These are phyloP conservation scores for Gigaspora rosea DNA, from an alignment of 192 early-diverging fungal species.

Conservation along the genomic window DNA sequence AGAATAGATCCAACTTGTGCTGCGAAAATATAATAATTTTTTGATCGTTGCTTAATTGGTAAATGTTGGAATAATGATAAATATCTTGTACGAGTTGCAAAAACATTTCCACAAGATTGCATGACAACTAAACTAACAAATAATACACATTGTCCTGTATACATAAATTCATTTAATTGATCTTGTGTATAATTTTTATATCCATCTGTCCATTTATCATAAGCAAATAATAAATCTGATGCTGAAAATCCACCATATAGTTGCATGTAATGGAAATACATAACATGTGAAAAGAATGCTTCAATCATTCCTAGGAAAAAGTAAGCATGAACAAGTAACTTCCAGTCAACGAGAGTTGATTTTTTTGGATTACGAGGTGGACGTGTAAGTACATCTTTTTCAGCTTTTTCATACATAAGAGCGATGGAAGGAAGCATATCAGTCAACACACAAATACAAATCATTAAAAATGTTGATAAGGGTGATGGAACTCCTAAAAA, in stretches of 20 bases:
- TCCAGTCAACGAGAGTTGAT: conserved; percentile 66
- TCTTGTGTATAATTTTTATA: conserved; percentile 31
- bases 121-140: neutral
- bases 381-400: conserved; percentile 69
- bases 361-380: conserved; percentile 70
- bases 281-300: conserved; percentile 63
- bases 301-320: conserved; percentile 74
- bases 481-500: conserved; percentile 81
- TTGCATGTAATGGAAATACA: conserved; percentile 73
- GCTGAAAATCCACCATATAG: conserved; percentile 57
- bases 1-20: neutral
- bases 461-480: conserved; percentile 78
- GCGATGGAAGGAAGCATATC: conserved; percentile 65
- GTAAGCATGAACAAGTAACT: conserved; percentile 76
- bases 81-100: neutral
- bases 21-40: no score
- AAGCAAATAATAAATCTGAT: conserved; percentile 39
- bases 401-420: conserved; percentile 77
- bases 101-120: neutral
- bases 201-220: conserved; percentile 36
- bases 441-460: conserved; percentile 65
- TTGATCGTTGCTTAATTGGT: no score
- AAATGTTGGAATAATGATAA: no score
- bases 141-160: neutral
- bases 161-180: conserved; percentile 35